Conservation (phyloP, 257 asterid genomes). For the Solanum phureja region DNA sequence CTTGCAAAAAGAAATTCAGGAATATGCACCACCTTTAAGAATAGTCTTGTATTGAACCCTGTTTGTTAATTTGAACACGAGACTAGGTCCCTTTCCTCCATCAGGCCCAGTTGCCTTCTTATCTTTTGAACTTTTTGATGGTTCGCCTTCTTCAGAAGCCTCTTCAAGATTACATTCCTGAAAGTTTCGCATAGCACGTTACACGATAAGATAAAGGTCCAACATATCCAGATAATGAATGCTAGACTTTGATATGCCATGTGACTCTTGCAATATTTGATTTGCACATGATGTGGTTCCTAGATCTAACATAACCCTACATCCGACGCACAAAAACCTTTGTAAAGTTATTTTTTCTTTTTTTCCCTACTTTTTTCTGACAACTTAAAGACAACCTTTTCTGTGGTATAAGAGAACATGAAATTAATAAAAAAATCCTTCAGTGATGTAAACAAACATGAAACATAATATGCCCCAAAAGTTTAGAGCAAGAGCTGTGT, state of each 20-base stretch:
- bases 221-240: not conserved
- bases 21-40: constrained; percentile 49
- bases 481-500: not conserved
- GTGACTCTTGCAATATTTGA: not conserved
- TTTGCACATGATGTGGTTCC: not conserved
- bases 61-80: constrained; percentile 69
- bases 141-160: constrained; percentile 72
- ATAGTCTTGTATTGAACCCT: constrained; percentile 87
- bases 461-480: not conserved
- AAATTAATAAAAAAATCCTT: not conserved
- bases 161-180: constrained; percentile 98
- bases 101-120: constrained; percentile 83
- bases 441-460: not conserved
- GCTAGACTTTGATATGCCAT: not conserved
- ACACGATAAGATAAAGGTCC: not conserved
- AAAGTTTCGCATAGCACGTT: not conserved
- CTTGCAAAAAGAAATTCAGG: not conserved
- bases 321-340: not conserved
- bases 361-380: not conserved
- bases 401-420: not conserved
- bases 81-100: constrained; percentile 53
- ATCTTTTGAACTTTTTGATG: constrained; percentile 84
- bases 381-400: not conserved
- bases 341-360: not conserved
- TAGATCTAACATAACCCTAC: not conserved